Evolutionary conservation across 805 yeast genomes (phyloP).

Genomic region (Wickerhamiella alocasiicola): DNA sequence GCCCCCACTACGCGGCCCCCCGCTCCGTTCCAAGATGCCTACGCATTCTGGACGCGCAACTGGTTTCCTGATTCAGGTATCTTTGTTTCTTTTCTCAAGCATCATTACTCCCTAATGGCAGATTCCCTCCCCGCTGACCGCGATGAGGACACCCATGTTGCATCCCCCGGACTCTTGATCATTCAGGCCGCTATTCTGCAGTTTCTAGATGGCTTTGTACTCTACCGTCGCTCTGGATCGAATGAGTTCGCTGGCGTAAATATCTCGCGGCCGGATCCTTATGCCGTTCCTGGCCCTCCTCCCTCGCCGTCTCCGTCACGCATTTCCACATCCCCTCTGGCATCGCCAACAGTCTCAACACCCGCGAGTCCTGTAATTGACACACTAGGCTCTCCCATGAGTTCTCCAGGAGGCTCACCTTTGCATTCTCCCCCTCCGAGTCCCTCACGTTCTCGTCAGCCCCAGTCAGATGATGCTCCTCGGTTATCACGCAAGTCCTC

Average conservation of each 20-base stretch:
- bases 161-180: conserved; percentile 26
- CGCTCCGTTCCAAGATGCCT: conserved; percentile 18
- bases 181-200: conserved; percentile 22
- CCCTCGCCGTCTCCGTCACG: conserved; percentile 6
- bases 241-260: not conserved
- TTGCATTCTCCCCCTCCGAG: not conserved
- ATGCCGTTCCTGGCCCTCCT: not conserved
- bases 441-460: not conserved
- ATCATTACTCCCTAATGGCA: conserved; percentile 28
- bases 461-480: too few species aligned
- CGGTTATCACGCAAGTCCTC: not conserved
- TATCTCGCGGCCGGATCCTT: not conserved
- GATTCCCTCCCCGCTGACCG: conserved; percentile 16
- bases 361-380: conserved; percentile 2
- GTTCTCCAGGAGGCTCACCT: not conserved
- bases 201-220: conserved; percentile 14
- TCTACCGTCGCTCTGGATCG: not conserved
- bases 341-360: conserved; percentile 4
- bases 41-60: conserved; percentile 29
- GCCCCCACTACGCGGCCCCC: conserved; percentile 7
- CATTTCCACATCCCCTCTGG: conserved; percentile 12
- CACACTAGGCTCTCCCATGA: not conserved
- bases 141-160: conserved; percentile 16
- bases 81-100: conserved; percentile 32
- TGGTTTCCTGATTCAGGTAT: conserved; percentile 29